Evolutionary conservation across 805 yeast genomes (phyloP).

Genomic region (Pichia californica): DNA sequence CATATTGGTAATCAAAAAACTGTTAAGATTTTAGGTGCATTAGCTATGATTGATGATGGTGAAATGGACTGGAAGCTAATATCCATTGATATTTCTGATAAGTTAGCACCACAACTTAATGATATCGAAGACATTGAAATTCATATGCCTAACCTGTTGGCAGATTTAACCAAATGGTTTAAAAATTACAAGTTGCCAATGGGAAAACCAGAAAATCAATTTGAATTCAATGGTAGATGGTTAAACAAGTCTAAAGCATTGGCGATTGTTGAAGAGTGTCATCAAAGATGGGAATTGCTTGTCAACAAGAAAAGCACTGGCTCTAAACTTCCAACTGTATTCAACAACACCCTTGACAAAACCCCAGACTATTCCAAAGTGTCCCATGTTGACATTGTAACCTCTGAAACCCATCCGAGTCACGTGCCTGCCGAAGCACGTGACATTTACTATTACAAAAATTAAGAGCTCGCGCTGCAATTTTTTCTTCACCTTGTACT

Average conservation of each 20-base stretch:
- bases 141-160: slow-evolving; percentile 64
- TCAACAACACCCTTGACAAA: slow-evolving; percentile 32
- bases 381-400: background rate
- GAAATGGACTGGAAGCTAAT: slow-evolving; percentile 95
- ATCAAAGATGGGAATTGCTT: slow-evolving; percentile 59
- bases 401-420: background rate
- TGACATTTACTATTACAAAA: slow-evolving; percentile 10
- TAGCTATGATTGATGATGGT: slow-evolving; percentile 85
- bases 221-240: slow-evolving; percentile 62
- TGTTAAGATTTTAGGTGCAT: slow-evolving; percentile 66
- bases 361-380: slow-evolving; percentile 18
- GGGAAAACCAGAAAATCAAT: slow-evolving; percentile 68
- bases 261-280: slow-evolving; percentile 55
- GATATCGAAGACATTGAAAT: slow-evolving; percentile 62
- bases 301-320: slow-evolving; percentile 35
- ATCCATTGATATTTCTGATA: slow-evolving; percentile 62
- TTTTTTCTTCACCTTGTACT: no score
- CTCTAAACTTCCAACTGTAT: slow-evolving; percentile 30
- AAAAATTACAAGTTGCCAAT: slow-evolving; percentile 78
- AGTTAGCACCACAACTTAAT: slow-evolving; percentile 52
- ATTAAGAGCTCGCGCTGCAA: slow-evolving; percentile 1
- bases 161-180: slow-evolving; percentile 72
- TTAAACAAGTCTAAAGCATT: slow-evolving; percentile 45
- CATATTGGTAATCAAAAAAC: slow-evolving; percentile 47
- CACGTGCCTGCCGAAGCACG: slow-evolving; percentile 19